A percentile compares a stretch with the other conserved stretches of the same genome.
phyloP scores from a whole-genome alignment of 2,329 filamentous ascomycete genomes.

The Rachicladosporium sp. region DNA sequence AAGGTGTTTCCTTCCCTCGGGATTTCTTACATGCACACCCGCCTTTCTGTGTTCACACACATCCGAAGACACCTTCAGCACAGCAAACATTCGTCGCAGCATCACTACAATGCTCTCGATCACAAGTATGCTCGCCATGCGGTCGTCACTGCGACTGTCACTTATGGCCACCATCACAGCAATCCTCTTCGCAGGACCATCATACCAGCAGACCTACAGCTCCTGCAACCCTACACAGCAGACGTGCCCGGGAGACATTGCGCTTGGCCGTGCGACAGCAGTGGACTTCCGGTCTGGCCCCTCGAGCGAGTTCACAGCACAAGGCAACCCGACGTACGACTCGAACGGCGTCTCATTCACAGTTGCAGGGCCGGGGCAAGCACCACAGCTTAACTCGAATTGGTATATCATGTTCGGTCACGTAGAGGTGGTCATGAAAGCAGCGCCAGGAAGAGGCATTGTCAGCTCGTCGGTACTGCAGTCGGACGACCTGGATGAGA shows the following conservation, averaged over 20 bases:
- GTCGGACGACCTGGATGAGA: conserved; percentile 87
- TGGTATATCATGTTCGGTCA: conserved; percentile 99
- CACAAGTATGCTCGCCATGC: conserved; percentile 17
- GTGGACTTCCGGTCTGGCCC: conserved; percentile 71
- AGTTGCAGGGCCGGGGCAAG: conserved; percentile 63
- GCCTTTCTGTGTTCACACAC: conserved; percentile 3
- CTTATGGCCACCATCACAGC: conserved; percentile 27
- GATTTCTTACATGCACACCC: conserved; percentile 1
- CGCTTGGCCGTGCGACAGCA: conserved; percentile 67
- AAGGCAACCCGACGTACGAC: conserved; percentile 60
- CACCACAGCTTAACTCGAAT: conserved; percentile 73
- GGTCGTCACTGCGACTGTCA: conserved; percentile 22
- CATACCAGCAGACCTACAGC: conserved; percentile 41
- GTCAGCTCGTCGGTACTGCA: conserved; percentile 86
- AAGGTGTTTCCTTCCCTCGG: too few species aligned
- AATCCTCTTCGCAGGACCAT: conserved; percentile 26
- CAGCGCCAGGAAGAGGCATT: conserved; percentile 79
- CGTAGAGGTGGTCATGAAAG: conserved; percentile 73
- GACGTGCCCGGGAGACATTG: conserved; percentile 61
- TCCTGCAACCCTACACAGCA: conserved; percentile 44
- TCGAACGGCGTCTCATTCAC: conserved; percentile 71
- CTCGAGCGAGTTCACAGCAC: conserved; percentile 65
- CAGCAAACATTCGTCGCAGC: conserved; percentile 4
- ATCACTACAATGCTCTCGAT: conserved; percentile 15
- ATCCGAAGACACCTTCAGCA: background rate